Base-by-base conservation (phyloP, 495 filamentous ascomycete species). In the Apodospora peruviana region DNA sequence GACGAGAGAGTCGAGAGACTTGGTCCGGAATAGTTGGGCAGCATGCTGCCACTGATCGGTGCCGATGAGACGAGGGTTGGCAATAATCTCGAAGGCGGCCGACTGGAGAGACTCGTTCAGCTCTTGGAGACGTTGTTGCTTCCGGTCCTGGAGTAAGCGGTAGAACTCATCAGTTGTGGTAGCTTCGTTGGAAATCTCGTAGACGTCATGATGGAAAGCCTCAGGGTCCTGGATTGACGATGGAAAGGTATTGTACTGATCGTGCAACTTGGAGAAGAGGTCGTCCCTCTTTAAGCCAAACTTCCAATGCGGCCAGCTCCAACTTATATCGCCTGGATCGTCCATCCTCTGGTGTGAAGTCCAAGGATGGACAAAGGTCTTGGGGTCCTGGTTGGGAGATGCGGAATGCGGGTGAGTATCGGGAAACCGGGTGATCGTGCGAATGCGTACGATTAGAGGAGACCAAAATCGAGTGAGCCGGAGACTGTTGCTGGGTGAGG, bases 11-110 rank as follows among this genome's bases (percentile, higher is more conserved):
- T 76, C 73, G 14, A 74, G 62, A 14, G 70, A 73, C 55, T 57
- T 72, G n/a, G 73, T 73, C 11, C 73, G 70, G 52, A 76, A 76
- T 49, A 76, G 72, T 47, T 76, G 73, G 4, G 72, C 53, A 18
- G 73, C 73, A 51, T 68, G 55, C 51, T 73, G 68, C 73, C 73
- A 76, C 56, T 76, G 73, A 21, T 68, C 62, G 39, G 72, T 75
- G 25, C 71, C 73, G 49, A 76, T 72, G 35, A 76, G 63, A 20
- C 58, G 57, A 23, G 73, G 73, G 59, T 75, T 76, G 51, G 62
- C 72, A 47, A 76, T 71, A 50, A 76, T 76, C 59, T 76, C 71
- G 47, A 73, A 58, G n/a, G 73, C 67, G 25, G 72, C 72, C 27
- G 70, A 72, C 51, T 75, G 66, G 46, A 76, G 63, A 21, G 65